phyloP scores from a whole-genome alignment of 768 basidiomycete species.

The Leccinum incarnatum region DNA sequence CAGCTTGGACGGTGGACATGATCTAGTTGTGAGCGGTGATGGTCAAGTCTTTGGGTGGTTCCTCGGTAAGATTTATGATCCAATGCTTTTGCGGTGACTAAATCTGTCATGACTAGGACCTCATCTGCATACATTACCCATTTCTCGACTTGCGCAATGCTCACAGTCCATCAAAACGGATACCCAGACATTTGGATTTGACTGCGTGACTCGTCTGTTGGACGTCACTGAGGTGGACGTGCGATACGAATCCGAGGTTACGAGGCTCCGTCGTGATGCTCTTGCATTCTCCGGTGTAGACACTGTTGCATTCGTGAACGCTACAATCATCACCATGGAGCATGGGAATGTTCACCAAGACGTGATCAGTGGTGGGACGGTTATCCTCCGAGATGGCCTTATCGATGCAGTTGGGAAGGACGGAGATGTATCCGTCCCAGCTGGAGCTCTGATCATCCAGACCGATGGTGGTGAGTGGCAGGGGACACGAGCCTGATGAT shows the following conservation, averaged over 20 bases:
- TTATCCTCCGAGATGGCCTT: constrained; percentile 55
- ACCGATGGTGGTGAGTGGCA: constrained; percentile 54
- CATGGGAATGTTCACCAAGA: constrained; percentile 48
- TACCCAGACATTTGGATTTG: constrained; percentile 54
- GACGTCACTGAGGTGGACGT: constrained; percentile 57
- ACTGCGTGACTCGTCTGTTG: constrained; percentile 56
- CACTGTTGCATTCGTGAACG: constrained; percentile 60
- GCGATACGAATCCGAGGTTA: constrained; percentile 58
- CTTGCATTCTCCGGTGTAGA: constrained; percentile 28
- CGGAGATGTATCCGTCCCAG: constrained; percentile 33
- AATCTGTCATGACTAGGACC: constrained; percentile 14
- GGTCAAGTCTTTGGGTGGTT: constrained; percentile 72
- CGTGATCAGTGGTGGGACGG: constrained; percentile 48
- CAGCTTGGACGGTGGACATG: constrained; percentile 74
- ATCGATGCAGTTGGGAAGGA: constrained; percentile 48
- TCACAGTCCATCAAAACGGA: constrained; percentile 48
- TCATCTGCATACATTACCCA: constrained; percentile 50
- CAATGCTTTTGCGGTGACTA: not conserved
- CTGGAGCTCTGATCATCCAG: constrained; percentile 48
- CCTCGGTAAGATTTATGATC: constrained; percentile 46
- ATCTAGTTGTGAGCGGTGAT: constrained; percentile 60
- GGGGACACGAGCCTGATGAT: not conserved
- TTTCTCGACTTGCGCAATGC: constrained; percentile 52
- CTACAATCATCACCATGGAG: constrained; percentile 69
- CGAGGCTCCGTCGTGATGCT: constrained; percentile 56